Conservation (phyloP, 176 grass and related monocot species). For the Thalia dealbata region DNA sequence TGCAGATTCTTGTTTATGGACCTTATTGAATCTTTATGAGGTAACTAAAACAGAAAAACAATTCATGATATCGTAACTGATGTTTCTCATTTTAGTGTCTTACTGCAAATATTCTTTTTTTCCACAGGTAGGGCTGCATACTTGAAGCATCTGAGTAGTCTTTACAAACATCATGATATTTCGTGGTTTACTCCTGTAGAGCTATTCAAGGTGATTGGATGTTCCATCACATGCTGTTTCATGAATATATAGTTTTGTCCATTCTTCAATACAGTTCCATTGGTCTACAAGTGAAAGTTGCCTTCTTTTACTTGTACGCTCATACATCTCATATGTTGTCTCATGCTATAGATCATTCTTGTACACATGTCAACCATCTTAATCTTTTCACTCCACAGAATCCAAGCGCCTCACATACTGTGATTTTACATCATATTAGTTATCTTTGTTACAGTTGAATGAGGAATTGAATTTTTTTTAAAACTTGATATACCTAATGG, state of each 20-base stretch:
- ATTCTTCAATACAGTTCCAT: background rate
- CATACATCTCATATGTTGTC: too few relatives aligned
- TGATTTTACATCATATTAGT: background rate
- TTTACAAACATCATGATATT: conserved; percentile 88
- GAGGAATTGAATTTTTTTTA: background rate
- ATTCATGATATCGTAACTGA: conserved; percentile 1
- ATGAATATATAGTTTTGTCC: background rate
- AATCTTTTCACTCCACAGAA: background rate
- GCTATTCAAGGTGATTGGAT: conserved; percentile 59
- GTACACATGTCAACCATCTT: background rate
- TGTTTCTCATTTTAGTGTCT: background rate
- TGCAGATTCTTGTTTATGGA: too few relatives aligned
- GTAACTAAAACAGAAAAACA: background rate
- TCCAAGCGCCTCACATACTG: background rate
- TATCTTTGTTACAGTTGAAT: background rate
- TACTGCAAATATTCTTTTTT: conserved; percentile 1
- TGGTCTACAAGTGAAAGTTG: background rate
- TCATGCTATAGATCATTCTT: too few relatives aligned
- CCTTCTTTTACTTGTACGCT: background rate
- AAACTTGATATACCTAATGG: background rate
- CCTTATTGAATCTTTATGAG: background rate
- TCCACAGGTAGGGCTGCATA: conserved; percentile 64
- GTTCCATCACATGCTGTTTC: background rate
- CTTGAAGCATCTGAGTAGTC: conserved; percentile 62
- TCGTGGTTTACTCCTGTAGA: conserved; percentile 97